phyloP scores from a whole-genome alignment of 139 green algal species.

The Picochlorum costavermella region DNA sequence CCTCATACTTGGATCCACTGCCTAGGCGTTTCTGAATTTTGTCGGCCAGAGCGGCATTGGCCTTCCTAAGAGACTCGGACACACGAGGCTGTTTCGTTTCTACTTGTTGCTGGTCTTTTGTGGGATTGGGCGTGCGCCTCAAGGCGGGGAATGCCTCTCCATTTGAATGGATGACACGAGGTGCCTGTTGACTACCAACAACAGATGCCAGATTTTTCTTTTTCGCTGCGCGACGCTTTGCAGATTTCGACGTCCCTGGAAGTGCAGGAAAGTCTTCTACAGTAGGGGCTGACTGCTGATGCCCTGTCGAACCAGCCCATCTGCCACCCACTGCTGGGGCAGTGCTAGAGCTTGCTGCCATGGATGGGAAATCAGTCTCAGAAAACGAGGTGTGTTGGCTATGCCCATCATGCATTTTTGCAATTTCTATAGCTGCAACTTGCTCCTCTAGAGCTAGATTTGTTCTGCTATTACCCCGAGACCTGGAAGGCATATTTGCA shows the following conservation, averaged over 20 bases:
- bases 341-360: background rate
- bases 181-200: conserved; percentile 10
- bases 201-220: conserved; percentile 29
- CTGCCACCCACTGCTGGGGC: conserved; percentile 5
- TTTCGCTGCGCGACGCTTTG: conserved; percentile 34
- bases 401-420: background rate
- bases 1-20: conserved; percentile 32
- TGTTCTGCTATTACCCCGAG: background rate
- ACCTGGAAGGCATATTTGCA: conserved; percentile 14
- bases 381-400: background rate
- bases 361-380: conserved; percentile 13
- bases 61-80: conserved; percentile 48
- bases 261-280: conserved; percentile 59
- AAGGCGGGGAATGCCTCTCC: conserved; percentile 43
- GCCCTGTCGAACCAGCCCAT: background rate
- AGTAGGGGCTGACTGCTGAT: background rate
- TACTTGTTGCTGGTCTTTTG: background rate
- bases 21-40: conserved; percentile 43
- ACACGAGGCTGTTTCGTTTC: conserved; percentile 7
- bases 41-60: conserved; percentile 57
- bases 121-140: conserved; percentile 1
- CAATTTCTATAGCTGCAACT: conserved; percentile 7
- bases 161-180: background rate
- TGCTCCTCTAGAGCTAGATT: background rate
- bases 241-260: conserved; percentile 36